These are phyloP conservation scores for Aphanomyces invadans DNA, from an alignment of 352 stramenopile species.

Conservation along the genomic window DNA sequence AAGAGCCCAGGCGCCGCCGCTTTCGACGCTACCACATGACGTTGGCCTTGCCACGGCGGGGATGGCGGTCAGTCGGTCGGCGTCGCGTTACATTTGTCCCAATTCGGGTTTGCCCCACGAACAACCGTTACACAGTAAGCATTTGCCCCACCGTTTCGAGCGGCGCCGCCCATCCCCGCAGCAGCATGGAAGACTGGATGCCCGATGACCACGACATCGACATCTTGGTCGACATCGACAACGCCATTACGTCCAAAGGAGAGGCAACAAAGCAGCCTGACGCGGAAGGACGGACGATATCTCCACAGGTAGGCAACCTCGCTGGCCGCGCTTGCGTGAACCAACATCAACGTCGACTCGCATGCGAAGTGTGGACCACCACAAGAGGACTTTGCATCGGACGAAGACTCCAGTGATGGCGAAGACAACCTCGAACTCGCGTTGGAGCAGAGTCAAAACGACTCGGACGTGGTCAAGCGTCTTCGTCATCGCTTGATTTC, in stretches of 20 bases:
- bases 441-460: constrained; percentile 5
- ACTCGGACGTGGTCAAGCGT: constrained; percentile 14
- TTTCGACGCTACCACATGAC: no score
- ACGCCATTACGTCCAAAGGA: neutral
- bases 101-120: no score
- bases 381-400: constrained; percentile 7
- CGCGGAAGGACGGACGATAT: neutral
- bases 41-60: no score
- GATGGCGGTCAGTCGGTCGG: no score
- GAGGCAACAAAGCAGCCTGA: neutral
- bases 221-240: constrained; percentile 15
- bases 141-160: no score
- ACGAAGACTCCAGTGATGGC: constrained; percentile 17
- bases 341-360: neutral
- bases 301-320: constrained; percentile 6
- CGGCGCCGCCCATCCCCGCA: no score
- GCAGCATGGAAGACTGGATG: constrained; percentile 24
- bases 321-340: no score
- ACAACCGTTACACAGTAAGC: no score
- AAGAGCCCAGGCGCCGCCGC: no score
- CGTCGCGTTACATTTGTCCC: neutral
- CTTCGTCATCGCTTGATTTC: constrained; percentile 21
- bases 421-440: constrained; percentile 22
- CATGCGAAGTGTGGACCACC: neutral
- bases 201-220: constrained; percentile 21